A percentile compares a stretch with the other conserved stretches of the same genome.
Evolutionary conservation across 129 eudicot species (phyloP).

Genomic region (Lonicera japonica): DNA sequence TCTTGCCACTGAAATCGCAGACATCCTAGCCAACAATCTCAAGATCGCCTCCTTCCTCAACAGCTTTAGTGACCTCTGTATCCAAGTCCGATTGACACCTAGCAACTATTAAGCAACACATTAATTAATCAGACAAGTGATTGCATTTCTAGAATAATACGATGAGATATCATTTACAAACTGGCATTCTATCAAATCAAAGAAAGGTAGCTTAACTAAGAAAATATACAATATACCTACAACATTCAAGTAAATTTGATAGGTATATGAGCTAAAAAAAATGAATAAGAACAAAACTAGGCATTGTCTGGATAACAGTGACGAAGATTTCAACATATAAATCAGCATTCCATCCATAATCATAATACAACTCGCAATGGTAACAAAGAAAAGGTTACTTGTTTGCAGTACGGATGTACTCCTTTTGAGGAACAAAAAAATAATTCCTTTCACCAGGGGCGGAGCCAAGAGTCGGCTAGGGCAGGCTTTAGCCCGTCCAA

Average conservation of each 20-base stretch:
- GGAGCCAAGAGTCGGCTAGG: too few species aligned
- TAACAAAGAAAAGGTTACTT: too few species aligned
- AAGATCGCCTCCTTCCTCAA: slow-evolving; percentile 55
- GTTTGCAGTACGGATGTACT: not conserved
- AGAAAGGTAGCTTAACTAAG: not conserved
- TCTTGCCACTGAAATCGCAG: slow-evolving; percentile 57
- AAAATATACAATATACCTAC: not conserved
- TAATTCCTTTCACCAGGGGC: too few species aligned
- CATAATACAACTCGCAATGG: not conserved
- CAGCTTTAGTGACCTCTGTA: slow-evolving; percentile 43
- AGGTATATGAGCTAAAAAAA: too few species aligned
- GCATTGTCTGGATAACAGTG: not conserved
- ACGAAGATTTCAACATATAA: not conserved
- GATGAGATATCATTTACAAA: not conserved
- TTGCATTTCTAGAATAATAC: not conserved
- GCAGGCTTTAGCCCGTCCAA: too few species aligned
- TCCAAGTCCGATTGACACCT: slow-evolving; percentile 74
- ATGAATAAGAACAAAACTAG: too few species aligned
- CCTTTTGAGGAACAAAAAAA: not conserved
- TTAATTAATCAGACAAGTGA: too few species aligned
- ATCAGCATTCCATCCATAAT: not conserved
- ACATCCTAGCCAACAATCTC: slow-evolving; percentile 73
- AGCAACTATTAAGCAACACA: slow-evolving; percentile 44
- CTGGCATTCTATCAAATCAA: not conserved
- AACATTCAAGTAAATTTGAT: not conserved